Percentiles rank a stretch among this genome's conserved stretches.
Evolutionary conservation across 2,329 filamentous ascomycete genomes (phyloP).

Genomic region (Alternaria conjuncta): DNA sequence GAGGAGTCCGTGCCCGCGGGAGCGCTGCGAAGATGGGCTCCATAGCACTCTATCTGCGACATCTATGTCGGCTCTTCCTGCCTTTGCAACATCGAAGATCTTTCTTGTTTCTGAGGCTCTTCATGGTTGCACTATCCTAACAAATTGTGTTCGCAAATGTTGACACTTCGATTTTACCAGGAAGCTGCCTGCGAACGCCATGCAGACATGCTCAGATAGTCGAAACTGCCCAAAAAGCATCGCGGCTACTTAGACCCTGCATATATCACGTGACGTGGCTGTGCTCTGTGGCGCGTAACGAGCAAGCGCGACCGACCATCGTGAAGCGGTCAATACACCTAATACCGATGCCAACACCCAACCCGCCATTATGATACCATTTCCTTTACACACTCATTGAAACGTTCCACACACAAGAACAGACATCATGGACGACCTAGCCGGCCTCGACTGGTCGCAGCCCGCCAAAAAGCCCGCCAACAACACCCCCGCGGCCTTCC

Average conservation of each 20-base stretch:
- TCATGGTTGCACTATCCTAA: not conserved
- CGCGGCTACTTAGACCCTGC: constrained; percentile 5
- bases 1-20: not conserved
- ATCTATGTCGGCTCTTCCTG: not conserved
- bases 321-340: constrained; percentile 6
- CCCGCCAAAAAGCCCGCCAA: constrained; percentile 36
- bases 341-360: not conserved
- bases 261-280: constrained; percentile 19
- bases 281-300: constrained; percentile 15
- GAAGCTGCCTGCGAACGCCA: not conserved
- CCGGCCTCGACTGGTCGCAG: constrained; percentile 57
- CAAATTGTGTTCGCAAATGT: not conserved
- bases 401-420: constrained; percentile 8
- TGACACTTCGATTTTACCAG: not conserved
- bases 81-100: not conserved
- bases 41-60: not conserved
- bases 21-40: constrained; percentile 3
- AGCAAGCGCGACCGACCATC: constrained; percentile 14
- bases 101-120: not conserved
- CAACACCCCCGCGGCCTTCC: constrained; percentile 38
- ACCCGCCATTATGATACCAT: constrained; percentile 32
- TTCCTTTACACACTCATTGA: constrained; percentile 8
- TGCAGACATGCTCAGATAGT: not conserved
- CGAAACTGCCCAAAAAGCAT: not conserved
- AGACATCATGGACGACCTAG: constrained; percentile 59